Evolutionary conservation across 2,329 filamentous ascomycete genomes (phyloP), one percentile per base, ranked within the genome.

Genomic region (Fusarium siculi): DNA sequence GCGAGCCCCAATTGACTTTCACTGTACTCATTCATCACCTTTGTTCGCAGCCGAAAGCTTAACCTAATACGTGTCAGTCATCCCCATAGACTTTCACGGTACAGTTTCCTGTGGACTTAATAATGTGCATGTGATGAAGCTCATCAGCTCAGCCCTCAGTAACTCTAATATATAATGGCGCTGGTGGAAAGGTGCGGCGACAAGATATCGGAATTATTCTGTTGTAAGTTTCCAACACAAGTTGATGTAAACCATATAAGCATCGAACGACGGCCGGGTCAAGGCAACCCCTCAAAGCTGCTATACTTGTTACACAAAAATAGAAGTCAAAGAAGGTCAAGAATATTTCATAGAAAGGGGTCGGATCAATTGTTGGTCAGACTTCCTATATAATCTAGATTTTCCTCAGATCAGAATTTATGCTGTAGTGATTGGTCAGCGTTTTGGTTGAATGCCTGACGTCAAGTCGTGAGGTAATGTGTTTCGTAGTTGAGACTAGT

Each of bases 271-370:
- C 30, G 10, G 1, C 30, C 9, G 4, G 30, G 30, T 30, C 30
- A 30, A 30, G 30, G 30, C 10, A 30, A 30, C 30, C 30, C 30
- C 30, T 30, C 30, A 18, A 18, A 37, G 23, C 34, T 28, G 18
- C 18, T 21, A 6, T 39, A 53, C 14, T 28, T 7, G 34, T 15
- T 19, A 7, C 34, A 28, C 4, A 30, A 10, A 28, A n/a, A 10
- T 0, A 9, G 3, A 28, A 8, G 25, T 12, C 3, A 18, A 14
- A 18, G 15, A 8, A 12, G 4, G 19, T 10, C 5, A 7, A 18
- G 19, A 5, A 9, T 18, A 12, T 28, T n/a, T 28, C 15, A 16
- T 28, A 28, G 9, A 28, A 28, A 40, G 19, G 15, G 8, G 7
- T 7, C 4, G 2, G 4, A 9, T 14, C 4, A 28, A 12, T 28